A percentile compares a stretch with the other conserved stretches of the same genome.
Conservation (phyloP, 495 filamentous ascomycete species). For the Xylaria curta region DNA sequence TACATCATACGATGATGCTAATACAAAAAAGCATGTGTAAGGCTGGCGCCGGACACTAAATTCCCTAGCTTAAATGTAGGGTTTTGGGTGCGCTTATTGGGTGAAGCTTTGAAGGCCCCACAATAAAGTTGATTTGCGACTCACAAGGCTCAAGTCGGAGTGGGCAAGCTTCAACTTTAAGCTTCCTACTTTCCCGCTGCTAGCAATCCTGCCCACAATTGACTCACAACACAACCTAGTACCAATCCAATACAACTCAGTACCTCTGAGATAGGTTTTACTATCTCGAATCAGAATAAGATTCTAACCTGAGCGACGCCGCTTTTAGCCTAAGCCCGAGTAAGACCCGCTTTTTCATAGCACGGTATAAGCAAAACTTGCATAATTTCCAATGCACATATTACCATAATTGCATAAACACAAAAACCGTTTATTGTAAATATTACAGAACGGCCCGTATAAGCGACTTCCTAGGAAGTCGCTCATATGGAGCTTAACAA, state of each 20-base stretch:
- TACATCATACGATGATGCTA: constrained; percentile 26
- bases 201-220: background rate
- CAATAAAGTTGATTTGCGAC: constrained; percentile 13
- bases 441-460: too few species aligned
- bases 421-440: too few species aligned
- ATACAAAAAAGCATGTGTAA: background rate
- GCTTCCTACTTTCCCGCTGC: background rate
- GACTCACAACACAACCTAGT: background rate
- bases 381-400: too few species aligned
- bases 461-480: too few species aligned
- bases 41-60: constrained; percentile 9
- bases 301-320: too few species aligned
- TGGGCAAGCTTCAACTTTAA: background rate
- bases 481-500: too few species aligned
- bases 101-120: background rate
- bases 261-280: too few species aligned
- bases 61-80: background rate
- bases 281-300: too few species aligned
- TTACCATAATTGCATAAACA: too few species aligned
- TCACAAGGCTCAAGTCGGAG: background rate
- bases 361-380: too few species aligned
- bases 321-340: too few species aligned
- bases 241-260: background rate
- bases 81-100: background rate
- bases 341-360: too few species aligned